These are phyloP conservation scores for Talaromyces funiculosus DNA, from an alignment of 2,329 filamentous ascomycete genomes.

Conservation along the genomic window DNA sequence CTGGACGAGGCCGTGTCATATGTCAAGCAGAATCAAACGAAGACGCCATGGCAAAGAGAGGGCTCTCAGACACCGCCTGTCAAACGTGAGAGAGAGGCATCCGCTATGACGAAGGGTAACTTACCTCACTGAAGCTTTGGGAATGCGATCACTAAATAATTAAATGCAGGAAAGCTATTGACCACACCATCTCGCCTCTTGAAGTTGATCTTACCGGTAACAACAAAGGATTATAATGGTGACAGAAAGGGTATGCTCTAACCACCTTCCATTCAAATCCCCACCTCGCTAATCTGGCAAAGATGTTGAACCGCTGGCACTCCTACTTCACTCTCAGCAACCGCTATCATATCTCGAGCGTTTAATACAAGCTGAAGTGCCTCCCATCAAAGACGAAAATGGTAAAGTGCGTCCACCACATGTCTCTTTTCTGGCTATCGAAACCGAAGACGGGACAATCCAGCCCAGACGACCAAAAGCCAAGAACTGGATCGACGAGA, in stretches of 20 bases:
- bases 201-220: constrained; percentile 73
- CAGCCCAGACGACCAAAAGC: constrained; percentile 23
- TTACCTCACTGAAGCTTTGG: neutral
- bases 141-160: neutral
- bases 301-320: constrained; percentile 74
- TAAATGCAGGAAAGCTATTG: constrained; percentile 61
- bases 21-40: constrained; percentile 41
- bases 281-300: neutral
- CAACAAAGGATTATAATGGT: constrained; percentile 54
- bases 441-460: constrained; percentile 58
- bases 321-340: constrained; percentile 83
- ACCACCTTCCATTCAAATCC: neutral
- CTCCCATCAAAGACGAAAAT: constrained; percentile 56
- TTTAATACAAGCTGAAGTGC: constrained; percentile 81
- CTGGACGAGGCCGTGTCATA: constrained; percentile 3
- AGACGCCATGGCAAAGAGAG: constrained; percentile 62
- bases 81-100: constrained; percentile 42
- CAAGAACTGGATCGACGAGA: neutral
- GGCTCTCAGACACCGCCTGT: constrained; percentile 56
- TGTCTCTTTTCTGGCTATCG: constrained; percentile 75
- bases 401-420: constrained; percentile 65
- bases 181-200: constrained; percentile 75
- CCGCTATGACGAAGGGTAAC: constrained; percentile 60
- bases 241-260: constrained; percentile 45
- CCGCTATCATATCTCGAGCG: constrained; percentile 85